Base-by-base conservation (phyloP, 345 rosid genomes). In the Barbarea vulgaris region DNA sequence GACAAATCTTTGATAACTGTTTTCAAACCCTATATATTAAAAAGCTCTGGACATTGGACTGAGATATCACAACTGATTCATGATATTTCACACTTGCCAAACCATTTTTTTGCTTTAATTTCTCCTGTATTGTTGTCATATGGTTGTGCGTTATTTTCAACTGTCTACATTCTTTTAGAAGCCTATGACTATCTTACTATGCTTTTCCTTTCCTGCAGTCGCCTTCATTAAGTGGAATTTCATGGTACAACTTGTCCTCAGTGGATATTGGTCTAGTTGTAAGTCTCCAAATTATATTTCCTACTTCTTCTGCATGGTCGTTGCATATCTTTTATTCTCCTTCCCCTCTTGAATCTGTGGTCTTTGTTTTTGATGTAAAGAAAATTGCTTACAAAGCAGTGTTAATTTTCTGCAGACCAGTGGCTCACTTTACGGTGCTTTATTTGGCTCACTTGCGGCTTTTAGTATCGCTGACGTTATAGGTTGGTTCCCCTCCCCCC, bases 361-460 rank as follows among this genome's bases (percentile, higher is more conserved):
- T 42, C n/a, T 54, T 39, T 48, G 2, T 15, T 56, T 8, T 19
- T 19, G 33, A 65, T 13, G 57, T 7, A 33, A 36, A 19, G 21
- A 12, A 44, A 30, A 57, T 62, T 75, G 13, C 33, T 47, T 68
- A 57, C 82, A 28, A 44, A 30, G 18, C 42, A 57, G 37, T 61
- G 12, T 42, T 65, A 14, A 24, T 27, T 75, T 84, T 83, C 53
- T 81, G 76, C 94, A 93, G 97, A 91, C 98, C 31, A 93, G 98
- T 75, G 97, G 98, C 70, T 91, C 97, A 42, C 74, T 93, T 28
- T 91, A 91, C 36, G 96, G 97, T 66, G 98, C 98, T 59, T 80
- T 93, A 82, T 82, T 93, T 78, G 98, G 98, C 73, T 93, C 97
- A 7, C 50, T 83, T 47, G 69, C 86, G 82, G 98, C 98, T 19